Evolutionary conservation across 495 filamentous ascomycete species (phyloP), one percentile per base, ranked within the genome.

Genomic region (Aspergillus ellipticus): DNA sequence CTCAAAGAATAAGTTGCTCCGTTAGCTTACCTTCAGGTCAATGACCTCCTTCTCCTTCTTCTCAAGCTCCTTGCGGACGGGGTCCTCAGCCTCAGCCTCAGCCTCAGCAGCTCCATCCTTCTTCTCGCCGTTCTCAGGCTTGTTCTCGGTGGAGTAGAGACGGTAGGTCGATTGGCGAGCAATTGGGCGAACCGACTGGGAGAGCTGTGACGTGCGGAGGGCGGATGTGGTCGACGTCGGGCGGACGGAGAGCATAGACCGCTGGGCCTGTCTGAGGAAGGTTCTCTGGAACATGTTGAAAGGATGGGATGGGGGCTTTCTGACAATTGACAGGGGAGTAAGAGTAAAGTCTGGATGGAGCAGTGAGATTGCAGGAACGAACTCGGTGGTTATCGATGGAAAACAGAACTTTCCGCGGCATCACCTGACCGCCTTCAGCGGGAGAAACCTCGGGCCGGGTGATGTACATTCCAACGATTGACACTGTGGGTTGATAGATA

Each of bases 21-120:
- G 4, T 45, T 41, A 22, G 54, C 51, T 53, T 76, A 96, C 94
- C 84, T 96, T 97, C 71, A 92, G 78, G 45, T 96, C 90, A 58
- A 88, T 73, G 31, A 85, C 81, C 67, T 97, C 92, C 69, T 84
- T 87, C 42, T 89, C 85, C 79, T 92, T 95, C 47, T 83, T 79
- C 70, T 96, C 91, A 8, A 96, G 70, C 78, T 96, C 85, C 69
- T 81, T 81, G 51, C 72, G 73, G 42, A 78, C 3, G 13, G 74
- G 65, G 33, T 84, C 73, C 52, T 82, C 75, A 5, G 64, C 65
- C 41, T 66, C 72, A 87, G 82, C 63, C 67, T 75, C 55, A n/a
- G n/a, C n/a, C 69, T 71, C 51, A 65, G 15, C n/a, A 15, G 59
- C 60, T 51, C 60, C 57, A 61, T 54, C 76, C 66, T 51, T 75